These are phyloP conservation scores for Xenoacremonium recifei DNA, from an alignment of 2,329 filamentous ascomycete species.

Conservation along the genomic window DNA sequence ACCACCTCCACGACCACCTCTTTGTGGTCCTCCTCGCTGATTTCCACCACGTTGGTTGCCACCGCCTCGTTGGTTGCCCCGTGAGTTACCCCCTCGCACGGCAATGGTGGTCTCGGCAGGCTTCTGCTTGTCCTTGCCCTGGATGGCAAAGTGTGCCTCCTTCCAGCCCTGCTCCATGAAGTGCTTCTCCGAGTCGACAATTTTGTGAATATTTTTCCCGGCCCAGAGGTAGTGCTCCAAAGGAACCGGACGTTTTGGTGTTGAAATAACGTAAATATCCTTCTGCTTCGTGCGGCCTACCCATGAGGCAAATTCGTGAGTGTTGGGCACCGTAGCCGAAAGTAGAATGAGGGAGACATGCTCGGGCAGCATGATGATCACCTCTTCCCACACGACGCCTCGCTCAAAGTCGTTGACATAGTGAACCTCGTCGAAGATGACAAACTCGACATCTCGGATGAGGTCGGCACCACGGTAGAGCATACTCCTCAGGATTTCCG, in stretches of 20 bases:
- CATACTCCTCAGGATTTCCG: constrained; percentile 97
- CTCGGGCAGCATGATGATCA: constrained; percentile 98
- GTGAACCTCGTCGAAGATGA: constrained; percentile 98
- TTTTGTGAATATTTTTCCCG: constrained; percentile 87
- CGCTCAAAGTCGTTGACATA: constrained; percentile 96
- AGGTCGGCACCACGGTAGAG: constrained; percentile 93
- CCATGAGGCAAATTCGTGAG: constrained; percentile 97
- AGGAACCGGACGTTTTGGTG: constrained; percentile 89
- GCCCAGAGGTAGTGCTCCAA: constrained; percentile 97
- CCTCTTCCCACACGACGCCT: constrained; percentile 98
- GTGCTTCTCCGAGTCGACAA: constrained; percentile 88
- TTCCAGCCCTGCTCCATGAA: constrained; percentile 96
- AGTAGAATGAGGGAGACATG: constrained; percentile 94
- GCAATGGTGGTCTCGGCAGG: constrained; percentile 32
- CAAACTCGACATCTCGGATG: constrained; percentile 95
- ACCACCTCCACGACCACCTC: constrained; percentile 50
- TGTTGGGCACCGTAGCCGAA: constrained; percentile 96
- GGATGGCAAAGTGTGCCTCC: constrained; percentile 78
- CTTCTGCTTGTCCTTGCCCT: constrained; percentile 77
- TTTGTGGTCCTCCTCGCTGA: constrained; percentile 40
- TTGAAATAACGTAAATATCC: constrained; percentile 98
- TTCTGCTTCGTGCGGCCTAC: constrained; percentile 97
- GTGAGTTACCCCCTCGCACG: constrained; percentile 36
- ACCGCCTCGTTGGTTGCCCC: constrained; percentile 33
- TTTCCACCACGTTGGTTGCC: constrained; percentile 17